Conservation (phyloP, 805 yeast genomes). For the Saccharomycopsis microspora region DNA sequence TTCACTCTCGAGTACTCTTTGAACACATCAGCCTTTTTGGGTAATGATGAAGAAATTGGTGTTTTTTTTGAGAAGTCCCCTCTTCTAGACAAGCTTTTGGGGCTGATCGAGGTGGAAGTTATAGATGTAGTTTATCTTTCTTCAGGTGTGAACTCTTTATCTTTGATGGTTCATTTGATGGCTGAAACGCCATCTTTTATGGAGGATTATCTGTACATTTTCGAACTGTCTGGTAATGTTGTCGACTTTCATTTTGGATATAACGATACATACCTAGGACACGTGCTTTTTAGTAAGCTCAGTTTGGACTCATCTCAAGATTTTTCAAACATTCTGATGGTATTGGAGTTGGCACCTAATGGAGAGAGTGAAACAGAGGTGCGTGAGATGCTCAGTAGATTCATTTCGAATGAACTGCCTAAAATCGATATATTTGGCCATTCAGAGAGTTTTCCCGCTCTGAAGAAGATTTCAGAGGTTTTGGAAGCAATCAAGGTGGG, state of each 20-base stretch:
- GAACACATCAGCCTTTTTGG: neutral
- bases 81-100: neutral
- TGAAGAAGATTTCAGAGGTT: conserved; percentile 19
- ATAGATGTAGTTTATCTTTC: conserved; percentile 4
- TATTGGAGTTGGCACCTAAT: conserved; percentile 10
- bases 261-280: conserved; percentile 8
- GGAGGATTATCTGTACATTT: neutral
- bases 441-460: conserved; percentile 18
- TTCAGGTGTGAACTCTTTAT: conserved; percentile 6
- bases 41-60: neutral
- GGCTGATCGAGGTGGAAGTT: conserved; percentile 1
- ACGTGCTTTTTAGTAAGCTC: conserved; percentile 4
- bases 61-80: neutral
- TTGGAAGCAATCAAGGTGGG: conserved; percentile 20
- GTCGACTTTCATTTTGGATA: conserved; percentile 11
- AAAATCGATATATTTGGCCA: conserved; percentile 23
- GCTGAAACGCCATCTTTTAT: conserved; percentile 2
- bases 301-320: conserved; percentile 4
- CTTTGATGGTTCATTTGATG: conserved; percentile 3
- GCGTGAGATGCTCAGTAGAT: conserved; percentile 25
- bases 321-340: conserved; percentile 7
- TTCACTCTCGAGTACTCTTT: conserved; percentile 1
- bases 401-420: conserved; percentile 29
- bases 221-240: neutral
- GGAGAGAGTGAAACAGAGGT: conserved; percentile 1